Conservation (phyloP, 306 rosid species). For the Spatholobus suberectus region DNA sequence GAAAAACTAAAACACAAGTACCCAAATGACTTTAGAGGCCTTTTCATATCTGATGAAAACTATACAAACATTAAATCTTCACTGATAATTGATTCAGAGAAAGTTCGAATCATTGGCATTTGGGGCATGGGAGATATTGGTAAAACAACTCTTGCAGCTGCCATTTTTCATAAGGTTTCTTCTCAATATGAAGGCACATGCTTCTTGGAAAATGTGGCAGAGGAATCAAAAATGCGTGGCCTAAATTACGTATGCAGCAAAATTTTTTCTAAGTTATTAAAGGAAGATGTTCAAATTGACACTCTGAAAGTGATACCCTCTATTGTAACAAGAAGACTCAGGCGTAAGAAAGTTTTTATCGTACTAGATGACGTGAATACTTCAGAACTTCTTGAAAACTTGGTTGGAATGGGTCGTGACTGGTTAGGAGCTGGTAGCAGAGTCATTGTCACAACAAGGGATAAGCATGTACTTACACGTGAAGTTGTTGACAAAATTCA, state of each 20-base stretch:
- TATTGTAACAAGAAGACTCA: background rate
- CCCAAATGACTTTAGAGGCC: background rate
- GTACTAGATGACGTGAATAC: conserved; percentile 35
- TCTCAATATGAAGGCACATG: background rate
- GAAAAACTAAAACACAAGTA: background rate
- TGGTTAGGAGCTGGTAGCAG: background rate
- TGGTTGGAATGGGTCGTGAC: background rate
- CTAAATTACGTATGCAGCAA: background rate
- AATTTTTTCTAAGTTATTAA: conserved; percentile 9
- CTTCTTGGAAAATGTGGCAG: conserved; percentile 25
- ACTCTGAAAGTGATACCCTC: background rate
- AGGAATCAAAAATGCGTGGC: background rate
- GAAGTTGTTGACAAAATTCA: conserved; percentile 7
- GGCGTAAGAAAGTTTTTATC: conserved; percentile 5
- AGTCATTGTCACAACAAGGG: conserved; percentile 27
- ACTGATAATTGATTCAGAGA: background rate
- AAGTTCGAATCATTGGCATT: conserved; percentile 31
- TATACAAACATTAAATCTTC: background rate
- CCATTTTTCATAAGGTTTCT: conserved; percentile 3
- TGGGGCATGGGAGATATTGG: conserved; percentile 44
- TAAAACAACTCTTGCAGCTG: conserved; percentile 32
- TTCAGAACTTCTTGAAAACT: background rate
- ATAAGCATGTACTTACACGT: conserved; percentile 5
- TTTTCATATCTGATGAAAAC: background rate
- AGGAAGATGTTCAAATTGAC: background rate